Percentiles rank a stretch among this genome's conserved stretches.
Conservation (phyloP, 2,329 filamentous ascomycete genomes). For the Aciculosporium take region DNA sequence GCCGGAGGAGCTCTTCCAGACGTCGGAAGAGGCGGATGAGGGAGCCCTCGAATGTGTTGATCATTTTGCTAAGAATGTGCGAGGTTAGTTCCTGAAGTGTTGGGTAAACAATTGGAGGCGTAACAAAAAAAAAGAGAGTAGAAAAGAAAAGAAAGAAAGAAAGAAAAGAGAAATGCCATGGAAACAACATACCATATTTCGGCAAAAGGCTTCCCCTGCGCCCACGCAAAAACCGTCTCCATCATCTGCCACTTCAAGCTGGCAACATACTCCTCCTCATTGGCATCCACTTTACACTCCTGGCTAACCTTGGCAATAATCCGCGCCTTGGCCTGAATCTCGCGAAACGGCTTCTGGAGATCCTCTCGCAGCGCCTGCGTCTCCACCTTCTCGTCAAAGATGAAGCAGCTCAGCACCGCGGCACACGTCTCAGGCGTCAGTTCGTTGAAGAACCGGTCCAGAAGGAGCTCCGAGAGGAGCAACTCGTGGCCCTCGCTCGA, state of each 20-base stretch:
- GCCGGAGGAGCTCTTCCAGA: conserved; percentile 81
- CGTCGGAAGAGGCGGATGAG: conserved; percentile 92
- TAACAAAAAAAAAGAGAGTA: background rate
- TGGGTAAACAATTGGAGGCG: background rate
- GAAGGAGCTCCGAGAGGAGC: conserved; percentile 80
- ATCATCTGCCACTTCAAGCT: conserved; percentile 90
- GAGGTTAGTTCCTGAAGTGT: too few species aligned
- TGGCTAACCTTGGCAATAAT: conserved; percentile 85
- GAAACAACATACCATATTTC: conserved; percentile 70
- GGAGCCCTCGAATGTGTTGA: conserved; percentile 92
- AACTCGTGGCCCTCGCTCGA: conserved; percentile 84
- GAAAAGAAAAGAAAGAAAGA: background rate
- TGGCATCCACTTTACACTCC: conserved; percentile 86
- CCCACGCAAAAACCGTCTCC: conserved; percentile 91
- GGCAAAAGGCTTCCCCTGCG: conserved; percentile 75
- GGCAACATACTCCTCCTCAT: conserved; percentile 85
- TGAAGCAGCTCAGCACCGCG: conserved; percentile 79
- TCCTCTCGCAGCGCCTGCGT: conserved; percentile 68
- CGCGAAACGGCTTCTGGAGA: conserved; percentile 68
- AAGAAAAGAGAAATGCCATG: background rate
- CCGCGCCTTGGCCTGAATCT: conserved; percentile 76
- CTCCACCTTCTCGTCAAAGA: conserved; percentile 92
- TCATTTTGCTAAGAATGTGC: conserved; percentile 98
- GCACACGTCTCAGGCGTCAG: conserved; percentile 77
- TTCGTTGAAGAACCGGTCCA: conserved; percentile 97